Evolutionary conservation across 352 stramenopile species (phyloP).

Genomic region (Globisporangium nodosum): DNA sequence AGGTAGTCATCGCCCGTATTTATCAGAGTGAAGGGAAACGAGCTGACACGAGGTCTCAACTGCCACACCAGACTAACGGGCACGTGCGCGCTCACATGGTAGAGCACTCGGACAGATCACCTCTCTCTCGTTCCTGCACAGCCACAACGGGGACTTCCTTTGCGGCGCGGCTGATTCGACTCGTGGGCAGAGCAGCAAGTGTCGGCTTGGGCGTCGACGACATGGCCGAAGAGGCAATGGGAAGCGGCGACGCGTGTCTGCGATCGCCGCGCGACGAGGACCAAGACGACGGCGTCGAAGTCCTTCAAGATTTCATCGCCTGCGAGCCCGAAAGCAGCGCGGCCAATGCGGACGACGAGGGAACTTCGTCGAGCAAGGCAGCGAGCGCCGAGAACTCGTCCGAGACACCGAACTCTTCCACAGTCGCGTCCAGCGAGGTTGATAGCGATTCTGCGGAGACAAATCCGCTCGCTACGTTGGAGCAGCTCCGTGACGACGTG

Average conservation of each 20-base stretch:
- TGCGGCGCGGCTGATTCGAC: background rate
- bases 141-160: background rate
- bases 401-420: no score
- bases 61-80: background rate
- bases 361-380: no score
- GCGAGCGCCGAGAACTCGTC: no score
- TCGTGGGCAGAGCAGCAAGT: constrained; percentile 1
- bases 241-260: no score
- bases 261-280: background rate
- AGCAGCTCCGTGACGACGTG: no score
- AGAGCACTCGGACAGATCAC: background rate
- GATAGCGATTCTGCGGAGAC: no score
- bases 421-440: no score
- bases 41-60: background rate
- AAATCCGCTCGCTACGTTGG: no score
- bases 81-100: background rate
- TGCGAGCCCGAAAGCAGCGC: background rate
- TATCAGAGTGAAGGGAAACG: no score
- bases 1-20: no score
- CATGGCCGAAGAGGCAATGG: background rate
- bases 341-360: background rate
- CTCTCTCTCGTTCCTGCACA: background rate
- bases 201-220: constrained; percentile 2
- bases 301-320: constrained; percentile 1
- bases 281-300: background rate